Evolutionary conservation across 257 asterid species (phyloP).

Genomic region (Plectranthus barbatus): DNA sequence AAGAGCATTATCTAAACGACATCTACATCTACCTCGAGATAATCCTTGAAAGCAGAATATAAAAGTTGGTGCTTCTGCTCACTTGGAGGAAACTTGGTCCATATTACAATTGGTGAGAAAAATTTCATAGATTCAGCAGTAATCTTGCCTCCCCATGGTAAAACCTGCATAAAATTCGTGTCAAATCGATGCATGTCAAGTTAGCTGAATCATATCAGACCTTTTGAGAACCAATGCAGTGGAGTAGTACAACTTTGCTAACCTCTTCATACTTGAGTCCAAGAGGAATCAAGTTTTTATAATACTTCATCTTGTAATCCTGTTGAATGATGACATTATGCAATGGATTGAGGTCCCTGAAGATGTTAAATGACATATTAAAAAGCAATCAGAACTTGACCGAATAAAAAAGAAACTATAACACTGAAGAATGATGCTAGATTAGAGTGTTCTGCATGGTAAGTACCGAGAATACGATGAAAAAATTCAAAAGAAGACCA

Average conservation of each 20-base stretch:
- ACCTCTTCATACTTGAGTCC: slow-evolving; percentile 68
- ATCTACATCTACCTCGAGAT: slow-evolving; percentile 54
- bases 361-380: neutral
- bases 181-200: slow-evolving; percentile 20
- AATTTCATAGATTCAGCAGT: slow-evolving; percentile 74
- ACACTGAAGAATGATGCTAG: slow-evolving; percentile 1
- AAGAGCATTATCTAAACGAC: slow-evolving; percentile 1
- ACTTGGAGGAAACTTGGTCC: slow-evolving; percentile 70
- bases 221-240: neutral
- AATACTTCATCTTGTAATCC: slow-evolving; percentile 79
- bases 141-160: slow-evolving; percentile 98
- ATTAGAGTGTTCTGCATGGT: neutral
- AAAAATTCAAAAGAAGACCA: neutral
- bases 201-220: slow-evolving; percentile 1
- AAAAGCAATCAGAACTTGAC: neutral
- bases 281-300: slow-evolving; percentile 50
- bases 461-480: neutral
- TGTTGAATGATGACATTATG: slow-evolving; percentile 44
- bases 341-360: slow-evolving; percentile 91
- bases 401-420: neutral
- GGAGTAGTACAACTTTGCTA: neutral
- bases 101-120: slow-evolving; percentile 85
- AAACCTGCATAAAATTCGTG: slow-evolving; percentile 80
- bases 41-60: slow-evolving; percentile 77
- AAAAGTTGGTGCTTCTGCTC: slow-evolving; percentile 39